A percentile compares a stretch with the other conserved stretches of the same genome.
phyloP scores from a whole-genome alignment of 768 basidiomycete genomes.

The Amyloporia xantha region DNA sequence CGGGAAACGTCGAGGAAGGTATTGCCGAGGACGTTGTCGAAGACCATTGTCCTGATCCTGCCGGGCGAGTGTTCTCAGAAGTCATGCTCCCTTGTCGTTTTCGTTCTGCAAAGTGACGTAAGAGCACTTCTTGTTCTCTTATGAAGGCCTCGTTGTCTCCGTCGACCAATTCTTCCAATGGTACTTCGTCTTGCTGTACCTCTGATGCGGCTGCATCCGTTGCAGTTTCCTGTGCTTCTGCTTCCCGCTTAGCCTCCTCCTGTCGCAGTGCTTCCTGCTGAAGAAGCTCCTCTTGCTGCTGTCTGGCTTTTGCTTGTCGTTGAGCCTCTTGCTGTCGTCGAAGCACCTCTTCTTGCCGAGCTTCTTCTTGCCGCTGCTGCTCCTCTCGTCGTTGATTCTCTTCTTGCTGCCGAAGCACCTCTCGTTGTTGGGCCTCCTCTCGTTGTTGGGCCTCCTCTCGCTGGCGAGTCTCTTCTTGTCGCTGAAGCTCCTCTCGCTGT shows the following conservation, averaged over 20 bases:
- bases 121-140: slow-evolving; percentile 19
- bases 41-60: slow-evolving; percentile 4
- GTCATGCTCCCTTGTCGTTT: slow-evolving; percentile 23
- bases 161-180: no score
- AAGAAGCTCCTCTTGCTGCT: slow-evolving; percentile 8
- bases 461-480: slow-evolving; percentile 27
- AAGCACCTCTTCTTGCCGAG: neutral
- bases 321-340: slow-evolving; percentile 23
- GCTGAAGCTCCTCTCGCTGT: slow-evolving; percentile 6
- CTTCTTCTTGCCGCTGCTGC: slow-evolving; percentile 6
- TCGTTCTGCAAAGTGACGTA: slow-evolving; percentile 13
- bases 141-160: slow-evolving; percentile 25
- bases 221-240: slow-evolving; percentile 24
- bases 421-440: slow-evolving; percentile 6
- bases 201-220: neutral
- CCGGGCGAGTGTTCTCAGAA: neutral
- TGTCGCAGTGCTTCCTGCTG: slow-evolving; percentile 1
- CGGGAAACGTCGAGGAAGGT: neutral
- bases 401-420: slow-evolving; percentile 15
- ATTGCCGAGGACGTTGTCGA: neutral
- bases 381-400: slow-evolving; percentile 22
- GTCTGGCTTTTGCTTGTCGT: slow-evolving; percentile 18
- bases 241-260: neutral
- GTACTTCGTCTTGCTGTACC: no score
- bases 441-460: slow-evolving; percentile 10